Evolutionary conservation across 2,329 filamentous ascomycete species (phyloP), one percentile per base, ranked within the genome.

Genomic region (Cercospora zeae-maydis): DNA sequence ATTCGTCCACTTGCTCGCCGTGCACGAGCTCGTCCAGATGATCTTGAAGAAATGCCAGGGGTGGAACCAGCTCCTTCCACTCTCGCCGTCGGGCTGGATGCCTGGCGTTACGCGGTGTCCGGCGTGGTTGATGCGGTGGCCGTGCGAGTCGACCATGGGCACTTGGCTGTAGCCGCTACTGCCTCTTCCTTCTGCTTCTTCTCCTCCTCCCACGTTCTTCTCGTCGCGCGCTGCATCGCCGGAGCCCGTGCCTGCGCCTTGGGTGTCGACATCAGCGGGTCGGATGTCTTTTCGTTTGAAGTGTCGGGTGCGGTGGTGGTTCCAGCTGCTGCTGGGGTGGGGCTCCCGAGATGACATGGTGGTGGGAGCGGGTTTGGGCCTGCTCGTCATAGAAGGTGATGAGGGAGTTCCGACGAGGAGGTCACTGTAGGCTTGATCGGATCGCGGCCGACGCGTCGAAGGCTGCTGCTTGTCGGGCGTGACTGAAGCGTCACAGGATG

Each of bases 51-150:
- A 81, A 42, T 78, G 75, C 36, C 71, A 65, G 1, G 77, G 77
- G 36, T 80, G 75, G 60, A 83, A 77, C 37, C 80, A 78, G 16
- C 72, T 73, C 53, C 80, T 73, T 1, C 79, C 80, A 62, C 78
- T 80, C 69, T 83, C 79, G 49, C 81, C 81, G 30, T 81, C 79
- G 45, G 74, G 71, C 57, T 79, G 71, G 42, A 82, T 78, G 60
- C 77, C 77, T 36, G 65, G 71, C 0, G 77, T 79, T 6, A 81
- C 76, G 59, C 69, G 66, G 67, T 81, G 77, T 16, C 78, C 79
- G 68, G 77, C 78, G 72, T 79, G 77, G 63, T 81, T 81, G 71
- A 77, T 76, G 11, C 58, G 63, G 33, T 70, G 68, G 14, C 69
- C 70, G 16, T 72, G 42, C n/a, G 51, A 16, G 62, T 73, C 70